These are phyloP conservation scores for Penicillium oxalicum DNA, from an alignment of 2,329 filamentous ascomycete genomes.

Conservation along the genomic window DNA sequence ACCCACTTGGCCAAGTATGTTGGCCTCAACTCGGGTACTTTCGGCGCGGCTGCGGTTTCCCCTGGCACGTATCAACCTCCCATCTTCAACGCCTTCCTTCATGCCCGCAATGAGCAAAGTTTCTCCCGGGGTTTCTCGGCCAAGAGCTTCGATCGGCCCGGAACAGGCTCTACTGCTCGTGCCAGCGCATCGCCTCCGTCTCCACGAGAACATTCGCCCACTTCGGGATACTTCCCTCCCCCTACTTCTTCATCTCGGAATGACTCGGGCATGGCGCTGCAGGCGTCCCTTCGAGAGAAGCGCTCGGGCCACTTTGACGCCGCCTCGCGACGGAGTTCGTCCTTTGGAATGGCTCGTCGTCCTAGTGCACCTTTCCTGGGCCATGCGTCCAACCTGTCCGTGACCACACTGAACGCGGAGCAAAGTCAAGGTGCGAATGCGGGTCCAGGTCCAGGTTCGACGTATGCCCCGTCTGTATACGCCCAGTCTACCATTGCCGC, in stretches of 20 bases:
- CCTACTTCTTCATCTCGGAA: constrained; percentile 78
- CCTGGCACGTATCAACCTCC: constrained; percentile 51
- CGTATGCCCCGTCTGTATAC: constrained; percentile 46
- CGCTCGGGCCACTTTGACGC: constrained; percentile 87
- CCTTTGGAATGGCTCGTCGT: constrained; percentile 66
- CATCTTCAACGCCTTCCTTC: constrained; percentile 86
- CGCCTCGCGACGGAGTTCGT: constrained; percentile 80
- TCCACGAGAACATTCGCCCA: constrained; percentile 60
- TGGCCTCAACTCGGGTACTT: constrained; percentile 80
- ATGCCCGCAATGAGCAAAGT: constrained; percentile 62
- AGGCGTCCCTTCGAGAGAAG: constrained; percentile 84
- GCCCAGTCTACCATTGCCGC: constrained; percentile 47
- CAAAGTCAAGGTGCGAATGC: constrained; percentile 10
- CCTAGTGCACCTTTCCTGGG: constrained; percentile 69
- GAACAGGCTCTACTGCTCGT: constrained; percentile 58
- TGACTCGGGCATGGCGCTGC: constrained; percentile 84
- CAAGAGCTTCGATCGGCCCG: constrained; percentile 59
- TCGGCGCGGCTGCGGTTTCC: constrained; percentile 60
- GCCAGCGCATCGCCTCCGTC: constrained; percentile 50
- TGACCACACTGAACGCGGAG: constrained; percentile 41
- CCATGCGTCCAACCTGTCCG: constrained; percentile 47
- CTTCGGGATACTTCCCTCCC: constrained; percentile 70
- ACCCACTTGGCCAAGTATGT: constrained; percentile 80
- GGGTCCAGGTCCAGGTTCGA: constrained; percentile 29
- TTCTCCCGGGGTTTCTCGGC: constrained; percentile 38